phyloP scores from a whole-genome alignment of 805 yeast species.

The Millerozyma acaciae region DNA sequence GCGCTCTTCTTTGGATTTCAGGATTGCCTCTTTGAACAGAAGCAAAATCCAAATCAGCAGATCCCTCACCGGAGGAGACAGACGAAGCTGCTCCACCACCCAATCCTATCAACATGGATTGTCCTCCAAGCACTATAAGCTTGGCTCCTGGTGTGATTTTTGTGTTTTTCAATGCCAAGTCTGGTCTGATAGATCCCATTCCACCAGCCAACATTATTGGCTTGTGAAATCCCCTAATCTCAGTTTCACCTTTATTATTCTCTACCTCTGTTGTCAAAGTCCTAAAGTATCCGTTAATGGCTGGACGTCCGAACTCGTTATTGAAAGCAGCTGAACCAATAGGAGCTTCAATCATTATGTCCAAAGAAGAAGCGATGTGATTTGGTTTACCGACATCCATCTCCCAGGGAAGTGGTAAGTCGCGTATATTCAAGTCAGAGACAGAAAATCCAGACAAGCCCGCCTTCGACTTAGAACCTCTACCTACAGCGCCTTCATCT shows the following conservation, averaged over 20 bases:
- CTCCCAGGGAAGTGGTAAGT: constrained; percentile 92
- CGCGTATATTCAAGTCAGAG: constrained; percentile 85
- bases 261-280: constrained; percentile 81
- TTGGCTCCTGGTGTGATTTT: constrained; percentile 89
- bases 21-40: constrained; percentile 99
- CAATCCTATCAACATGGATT: constrained; percentile 94
- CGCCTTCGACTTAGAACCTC: constrained; percentile 96
- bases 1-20: constrained; percentile 98
- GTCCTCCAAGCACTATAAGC: constrained; percentile 94
- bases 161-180: constrained; percentile 80
- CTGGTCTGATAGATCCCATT: constrained; percentile 94
- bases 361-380: constrained; percentile 90
- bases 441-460: constrained; percentile 93
- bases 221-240: constrained; percentile 94
- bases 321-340: constrained; percentile 97
- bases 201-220: constrained; percentile 99
- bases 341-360: constrained; percentile 96
- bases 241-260: constrained; percentile 58
- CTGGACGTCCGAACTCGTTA: constrained; percentile 98
- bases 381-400: constrained; percentile 80
- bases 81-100: constrained; percentile 99
- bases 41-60: constrained; percentile 95
- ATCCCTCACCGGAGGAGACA: constrained; percentile 92
- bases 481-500: constrained; percentile 99
- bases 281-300: constrained; percentile 93